A percentile compares a stretch with the other conserved stretches of the same genome.
These are phyloP conservation scores for Harringtonia aguacate DNA, from an alignment of 2,329 filamentous ascomycete species.

Conservation along the genomic window DNA sequence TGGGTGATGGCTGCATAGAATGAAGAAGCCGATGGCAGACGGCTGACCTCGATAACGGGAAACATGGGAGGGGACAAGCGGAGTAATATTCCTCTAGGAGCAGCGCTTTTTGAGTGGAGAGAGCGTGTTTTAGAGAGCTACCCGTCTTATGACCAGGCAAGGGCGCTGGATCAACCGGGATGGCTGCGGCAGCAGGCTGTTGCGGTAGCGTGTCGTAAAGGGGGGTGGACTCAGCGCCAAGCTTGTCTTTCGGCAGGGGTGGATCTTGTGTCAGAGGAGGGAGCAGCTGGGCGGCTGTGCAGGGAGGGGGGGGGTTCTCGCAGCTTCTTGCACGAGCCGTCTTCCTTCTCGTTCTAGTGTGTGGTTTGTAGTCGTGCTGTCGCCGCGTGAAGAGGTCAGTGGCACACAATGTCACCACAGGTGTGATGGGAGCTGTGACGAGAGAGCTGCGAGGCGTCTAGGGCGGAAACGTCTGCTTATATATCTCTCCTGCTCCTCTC, in stretches of 20 bases:
- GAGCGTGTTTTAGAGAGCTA: constrained; percentile 1
- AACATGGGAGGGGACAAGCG: constrained; percentile 20
- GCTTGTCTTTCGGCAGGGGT: background rate
- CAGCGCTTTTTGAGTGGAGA: too few relatives aligned
- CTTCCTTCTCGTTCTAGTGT: too few relatives aligned
- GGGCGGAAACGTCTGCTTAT: background rate
- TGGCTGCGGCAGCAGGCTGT: too few relatives aligned
- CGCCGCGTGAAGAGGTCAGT: too few relatives aligned
- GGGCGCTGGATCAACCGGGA: too few relatives aligned
- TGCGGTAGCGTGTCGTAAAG: too few relatives aligned
- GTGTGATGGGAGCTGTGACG: constrained; percentile 1
- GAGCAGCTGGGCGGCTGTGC: too few relatives aligned
- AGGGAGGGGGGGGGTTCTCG: too few relatives aligned
- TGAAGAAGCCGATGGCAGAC: constrained; percentile 68
- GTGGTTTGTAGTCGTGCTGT: too few relatives aligned
- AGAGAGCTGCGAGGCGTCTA: background rate
- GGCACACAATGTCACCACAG: background rate
- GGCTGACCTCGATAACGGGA: constrained; percentile 54
- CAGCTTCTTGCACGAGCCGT: too few relatives aligned
- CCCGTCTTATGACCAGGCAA: too few relatives aligned
- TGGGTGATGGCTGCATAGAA: constrained; percentile 76
- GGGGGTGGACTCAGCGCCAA: constrained; percentile 2
- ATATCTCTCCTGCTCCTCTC: too few relatives aligned
- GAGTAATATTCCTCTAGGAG: constrained; percentile 2
- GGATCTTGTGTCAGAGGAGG: background rate